Base-by-base conservation (phyloP, 345 rosid species). In the Eutrema japonicum region DNA sequence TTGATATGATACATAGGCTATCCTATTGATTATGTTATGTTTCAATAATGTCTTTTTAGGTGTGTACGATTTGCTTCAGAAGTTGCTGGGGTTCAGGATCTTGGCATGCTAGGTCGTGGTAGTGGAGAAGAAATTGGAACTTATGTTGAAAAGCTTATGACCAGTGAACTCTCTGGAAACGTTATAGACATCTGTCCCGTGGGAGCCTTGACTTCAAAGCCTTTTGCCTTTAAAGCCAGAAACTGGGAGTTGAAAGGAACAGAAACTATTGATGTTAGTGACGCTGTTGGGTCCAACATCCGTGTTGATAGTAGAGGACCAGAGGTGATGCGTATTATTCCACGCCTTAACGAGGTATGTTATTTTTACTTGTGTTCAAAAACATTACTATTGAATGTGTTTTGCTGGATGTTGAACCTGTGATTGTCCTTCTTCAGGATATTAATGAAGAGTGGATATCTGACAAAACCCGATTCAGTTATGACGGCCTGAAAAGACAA, bases 91-190 rank as follows among this genome's bases (percentile, higher is more conserved):
- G 91, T 86, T 76, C 83, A 95, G 82, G 99, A 95, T 85, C 99
- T 95, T 84, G 99, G 99, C 60, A 88, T 95, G 71, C 77, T 95
- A 75, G 99, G 99, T 32, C 99, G 99, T 78, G 99, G 99, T 45
- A 95, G 98, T 70, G 98, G 99, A 79, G 99, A 95, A 83, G 99
- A 95, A 82, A 95, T 95, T 66, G 99, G 99, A 63, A 95, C 99
- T 69, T 95, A 95, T 42, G 99, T 95, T 58, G 99, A 95, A 74
- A 95, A 85, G 76, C 98, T 95, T 74, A 95, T 95, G 99, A 89
- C 96, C 53, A 95, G 99, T 83, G 99, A 95, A 72, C 98, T 95
- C 61, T 92, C 98, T 73, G 99, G 99, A 84, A 95, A 92, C 64
- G 96, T 92, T 8, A 95, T 95, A 33, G 99, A 95, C 68, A 95